Percentiles rank a stretch among this genome's conserved stretches.
These are phyloP conservation scores for Termitomyces sp. DNA, from an alignment of 1,284 basidiomycete genomes.

Conservation along the genomic window DNA sequence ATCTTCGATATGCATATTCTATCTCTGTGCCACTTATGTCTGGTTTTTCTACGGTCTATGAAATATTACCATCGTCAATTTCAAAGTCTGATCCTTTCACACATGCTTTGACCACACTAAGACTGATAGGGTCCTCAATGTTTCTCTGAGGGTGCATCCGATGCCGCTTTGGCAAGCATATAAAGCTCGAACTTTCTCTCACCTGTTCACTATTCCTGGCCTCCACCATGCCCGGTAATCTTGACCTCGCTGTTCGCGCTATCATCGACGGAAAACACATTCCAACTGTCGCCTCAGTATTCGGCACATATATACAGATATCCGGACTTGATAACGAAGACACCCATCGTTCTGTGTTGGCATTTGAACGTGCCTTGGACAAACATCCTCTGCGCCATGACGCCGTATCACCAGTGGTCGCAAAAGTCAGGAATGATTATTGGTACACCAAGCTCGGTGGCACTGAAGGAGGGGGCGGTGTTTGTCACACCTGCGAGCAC, in stretches of 20 bases:
- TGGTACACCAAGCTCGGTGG: constrained; percentile 22
- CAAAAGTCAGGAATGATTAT: constrained; percentile 21
- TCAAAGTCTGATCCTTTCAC: neutral
- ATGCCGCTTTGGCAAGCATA: constrained; percentile 4
- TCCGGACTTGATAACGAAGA: constrained; percentile 18
- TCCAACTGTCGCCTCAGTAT: constrained; percentile 20
- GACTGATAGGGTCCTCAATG: constrained; percentile 14
- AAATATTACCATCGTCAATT: neutral
- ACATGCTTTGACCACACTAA: neutral
- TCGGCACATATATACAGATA: constrained; percentile 19
- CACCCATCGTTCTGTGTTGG: constrained; percentile 14
- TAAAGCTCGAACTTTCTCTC: neutral
- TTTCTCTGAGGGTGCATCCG: neutral
- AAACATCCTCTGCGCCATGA: constrained; percentile 17
- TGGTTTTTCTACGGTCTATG: neutral
- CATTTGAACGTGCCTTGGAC: constrained; percentile 24
- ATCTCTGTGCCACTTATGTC: neutral
- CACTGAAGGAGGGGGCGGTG: constrained; percentile 13
- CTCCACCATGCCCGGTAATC: constrained; percentile 16
- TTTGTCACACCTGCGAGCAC: constrained; percentile 17
- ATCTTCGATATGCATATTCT: neutral
- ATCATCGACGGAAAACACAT: constrained; percentile 9
- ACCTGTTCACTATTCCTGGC: neutral
- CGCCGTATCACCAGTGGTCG: constrained; percentile 11
- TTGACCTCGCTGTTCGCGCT: constrained; percentile 19